A percentile compares a stretch with the other conserved stretches of the same genome.
These are phyloP conservation scores for Fonsecaea nubica DNA, from an alignment of 2,329 filamentous ascomycete genomes.

Conservation along the genomic window DNA sequence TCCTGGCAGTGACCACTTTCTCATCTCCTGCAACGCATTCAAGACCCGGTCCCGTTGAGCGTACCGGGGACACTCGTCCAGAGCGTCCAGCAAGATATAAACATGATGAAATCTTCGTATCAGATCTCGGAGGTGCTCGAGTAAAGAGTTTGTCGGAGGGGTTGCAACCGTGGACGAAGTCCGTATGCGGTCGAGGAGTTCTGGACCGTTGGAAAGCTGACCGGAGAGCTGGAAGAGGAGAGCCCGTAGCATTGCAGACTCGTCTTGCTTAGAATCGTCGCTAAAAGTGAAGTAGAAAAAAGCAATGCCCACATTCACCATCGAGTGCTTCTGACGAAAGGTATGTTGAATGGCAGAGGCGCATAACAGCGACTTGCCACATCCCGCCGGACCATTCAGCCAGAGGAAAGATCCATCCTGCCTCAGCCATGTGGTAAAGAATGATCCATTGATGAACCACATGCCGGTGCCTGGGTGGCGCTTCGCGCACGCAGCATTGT, in stretches of 20 bases:
- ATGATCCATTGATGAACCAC: conserved; percentile 40
- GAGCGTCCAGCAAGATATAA: conserved; percentile 36
- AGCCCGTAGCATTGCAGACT: conserved; percentile 38
- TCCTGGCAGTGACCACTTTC: conserved; percentile 33
- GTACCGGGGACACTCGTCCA: conserved; percentile 35
- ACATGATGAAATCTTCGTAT: conserved; percentile 24
- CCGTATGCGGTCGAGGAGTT: not conserved
- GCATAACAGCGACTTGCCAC: conserved; percentile 43
- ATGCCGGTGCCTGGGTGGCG: conserved; percentile 44
- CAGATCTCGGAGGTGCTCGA: not conserved
- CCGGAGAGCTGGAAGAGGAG: conserved; percentile 42
- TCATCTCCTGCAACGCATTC: conserved; percentile 29
- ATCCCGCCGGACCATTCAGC: conserved; percentile 43
- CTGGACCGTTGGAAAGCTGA: conserved; percentile 1
- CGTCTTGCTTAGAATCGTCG: conserved; percentile 40
- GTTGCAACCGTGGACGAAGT: no score
- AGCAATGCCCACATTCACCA: conserved; percentile 34
- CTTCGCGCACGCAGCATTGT: conserved; percentile 45
- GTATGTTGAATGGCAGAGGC: conserved; percentile 41
- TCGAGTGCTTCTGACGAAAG: conserved; percentile 23
- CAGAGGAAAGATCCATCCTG: conserved; percentile 42
- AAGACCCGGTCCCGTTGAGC: conserved; percentile 24
- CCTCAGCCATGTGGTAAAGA: conserved; percentile 39
- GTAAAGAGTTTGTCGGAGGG: not conserved
- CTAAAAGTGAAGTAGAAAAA: conserved; percentile 42